Conservation (phyloP, 2,329 filamentous ascomycete species). For the Cadophora sp. region DNA sequence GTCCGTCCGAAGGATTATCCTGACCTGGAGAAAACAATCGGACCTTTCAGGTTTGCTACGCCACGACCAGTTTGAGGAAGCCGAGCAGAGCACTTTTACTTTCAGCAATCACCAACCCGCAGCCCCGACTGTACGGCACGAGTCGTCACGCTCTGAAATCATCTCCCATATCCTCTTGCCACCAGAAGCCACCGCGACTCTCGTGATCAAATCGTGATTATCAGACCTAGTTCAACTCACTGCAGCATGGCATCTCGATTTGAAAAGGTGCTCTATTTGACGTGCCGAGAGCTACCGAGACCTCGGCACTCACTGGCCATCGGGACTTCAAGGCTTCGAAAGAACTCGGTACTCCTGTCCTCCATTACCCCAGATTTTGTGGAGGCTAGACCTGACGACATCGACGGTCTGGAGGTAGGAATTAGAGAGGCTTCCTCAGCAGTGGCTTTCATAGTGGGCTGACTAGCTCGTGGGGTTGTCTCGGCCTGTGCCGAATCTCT, state of each 20-base stretch:
- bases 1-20: neutral
- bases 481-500: conserved; percentile 26
- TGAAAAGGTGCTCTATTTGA: conserved; percentile 6
- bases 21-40: neutral
- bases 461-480: conserved; percentile 20
- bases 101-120: neutral
- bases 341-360: conserved; percentile 23
- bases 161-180: neutral
- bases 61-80: neutral
- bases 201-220: neutral
- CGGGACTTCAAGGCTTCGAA: conserved; percentile 23
- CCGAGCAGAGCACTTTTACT: neutral
- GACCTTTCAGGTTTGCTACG: neutral
- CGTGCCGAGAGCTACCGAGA: conserved; percentile 2
- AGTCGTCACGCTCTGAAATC: neutral
- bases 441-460: conserved; percentile 24
- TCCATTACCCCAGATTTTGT: conserved; percentile 28
- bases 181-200: neutral
- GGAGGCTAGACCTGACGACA: conserved; percentile 7
- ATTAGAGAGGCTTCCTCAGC: neutral
- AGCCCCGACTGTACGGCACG: neutral
- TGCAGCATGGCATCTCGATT: neutral
- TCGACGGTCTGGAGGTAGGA: conserved; percentile 10
- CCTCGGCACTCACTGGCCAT: conserved; percentile 19
- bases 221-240: neutral